These are phyloP conservation scores for Dichomitus squalens DNA, from an alignment of 1,284 basidiomycete species.

Conservation along the genomic window DNA sequence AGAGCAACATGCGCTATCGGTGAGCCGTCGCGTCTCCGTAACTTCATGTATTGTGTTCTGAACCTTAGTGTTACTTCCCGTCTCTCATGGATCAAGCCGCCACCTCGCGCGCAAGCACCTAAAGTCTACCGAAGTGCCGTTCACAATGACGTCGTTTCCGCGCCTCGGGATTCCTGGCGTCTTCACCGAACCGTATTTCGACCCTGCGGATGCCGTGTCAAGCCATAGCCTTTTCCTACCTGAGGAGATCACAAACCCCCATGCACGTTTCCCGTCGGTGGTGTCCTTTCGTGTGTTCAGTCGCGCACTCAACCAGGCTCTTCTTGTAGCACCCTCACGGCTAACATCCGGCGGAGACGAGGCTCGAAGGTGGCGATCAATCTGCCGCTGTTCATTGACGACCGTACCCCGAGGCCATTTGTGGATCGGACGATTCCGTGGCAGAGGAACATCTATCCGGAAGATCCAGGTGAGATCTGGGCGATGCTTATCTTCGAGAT, in stretches of 20 bases:
- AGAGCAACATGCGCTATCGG: constrained; percentile 80
- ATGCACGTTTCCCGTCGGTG: constrained; percentile 94
- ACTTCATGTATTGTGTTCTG: constrained; percentile 14
- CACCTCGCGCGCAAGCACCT: constrained; percentile 85
- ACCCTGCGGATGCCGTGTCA: constrained; percentile 73
- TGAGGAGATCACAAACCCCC: constrained; percentile 95
- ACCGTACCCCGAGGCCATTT: constrained; percentile 86
- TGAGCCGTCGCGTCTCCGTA: constrained; percentile 6
- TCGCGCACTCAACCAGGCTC: constrained; percentile 23
- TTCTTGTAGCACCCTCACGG: constrained; percentile 81
- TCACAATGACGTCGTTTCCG: constrained; percentile 96
- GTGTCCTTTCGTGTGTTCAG: constrained; percentile 13
- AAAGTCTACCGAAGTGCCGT: constrained; percentile 83
- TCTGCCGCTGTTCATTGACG: constrained; percentile 91
- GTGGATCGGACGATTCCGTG: constrained; percentile 89
- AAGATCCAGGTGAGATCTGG: constrained; percentile 67
- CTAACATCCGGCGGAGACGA: constrained; percentile 90
- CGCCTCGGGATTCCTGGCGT: constrained; percentile 85
- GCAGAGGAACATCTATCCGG: constrained; percentile 78
- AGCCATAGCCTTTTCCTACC: constrained; percentile 94
- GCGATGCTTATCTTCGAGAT: neutral
- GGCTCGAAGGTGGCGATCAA: constrained; percentile 97
- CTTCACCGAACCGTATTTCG: constrained; percentile 91
- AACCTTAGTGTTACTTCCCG: neutral
- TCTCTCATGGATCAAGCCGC: constrained; percentile 54